Evolutionary conservation across 1,139 yeast species (phyloP), one percentile per base, ranked within the genome.

Genomic region (Pneumocystis murina): DNA sequence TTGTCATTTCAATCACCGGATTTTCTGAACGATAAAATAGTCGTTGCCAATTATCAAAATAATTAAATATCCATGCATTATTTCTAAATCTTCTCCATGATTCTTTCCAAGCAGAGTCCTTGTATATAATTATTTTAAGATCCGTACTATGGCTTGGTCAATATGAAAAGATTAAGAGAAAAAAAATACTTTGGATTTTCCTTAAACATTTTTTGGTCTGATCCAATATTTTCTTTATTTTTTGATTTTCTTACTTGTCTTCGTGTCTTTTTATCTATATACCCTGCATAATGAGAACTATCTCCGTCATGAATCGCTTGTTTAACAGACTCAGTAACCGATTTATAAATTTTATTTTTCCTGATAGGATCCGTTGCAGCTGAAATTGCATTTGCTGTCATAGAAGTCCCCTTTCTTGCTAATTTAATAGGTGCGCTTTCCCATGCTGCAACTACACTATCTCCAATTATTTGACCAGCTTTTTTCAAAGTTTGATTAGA

Each of bases 381-480:
- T 73, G 89, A 96, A 39, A 77, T 73, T 5, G 57, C 59, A 30
- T 60, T 59, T 62, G 79, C 80, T 12, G 97, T 84, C 64, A 82
- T 82, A 68, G 81, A 81, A 16, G 90, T 94, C 0, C 90, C 89
- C 59, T 84, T 80, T 72, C 98, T 82, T 20, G 96, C 92, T 62
- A 85, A 87, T 75, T 86, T 85, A 68, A 96, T 92, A 61, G 92
- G 87, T 41, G 92, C 90, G 1, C 97, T 89, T 67, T 94, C 97
- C 99, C 99, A 94, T 0, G 97, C 97, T 67, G 85, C 85, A 60
- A 82, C 80, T 2, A 97, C 98, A 60, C 84, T 95, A 64, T 82
- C 85, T 64, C 97, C 98, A 39, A 92, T 89, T 43, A 85, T 94
- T 71, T 87, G 89, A n/a, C 97, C 97, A 1, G 97, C 92, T 76